Percentiles rank a stretch among this genome's conserved stretches.
Evolutionary conservation across 1,284 basidiomycete genomes (phyloP).

Genomic region (Ceratobasidium sp.): DNA sequence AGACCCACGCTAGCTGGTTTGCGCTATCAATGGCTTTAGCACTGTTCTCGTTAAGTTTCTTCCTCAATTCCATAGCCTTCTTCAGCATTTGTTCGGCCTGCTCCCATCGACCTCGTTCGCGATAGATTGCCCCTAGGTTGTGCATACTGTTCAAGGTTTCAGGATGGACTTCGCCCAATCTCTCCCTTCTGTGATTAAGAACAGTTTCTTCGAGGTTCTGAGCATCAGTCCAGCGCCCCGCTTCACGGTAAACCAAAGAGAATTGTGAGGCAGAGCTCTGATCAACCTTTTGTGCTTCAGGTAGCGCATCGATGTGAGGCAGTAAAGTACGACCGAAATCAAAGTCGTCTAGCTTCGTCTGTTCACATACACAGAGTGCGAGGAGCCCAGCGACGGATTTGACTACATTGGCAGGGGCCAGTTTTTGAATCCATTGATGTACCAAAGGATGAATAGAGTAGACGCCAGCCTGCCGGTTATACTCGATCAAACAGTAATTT

Average conservation of each 20-base stretch:
- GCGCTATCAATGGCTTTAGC: background rate
- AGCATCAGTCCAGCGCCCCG: too few species aligned
- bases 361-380: background rate
- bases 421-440: conserved; percentile 8
- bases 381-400: background rate
- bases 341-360: background rate
- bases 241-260: too few species aligned
- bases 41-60: background rate
- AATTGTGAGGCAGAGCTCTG: too few species aligned
- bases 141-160: background rate
- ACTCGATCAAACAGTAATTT: background rate
- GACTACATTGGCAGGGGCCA: background rate
- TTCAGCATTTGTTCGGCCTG: background rate
- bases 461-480: background rate
- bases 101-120: background rate
- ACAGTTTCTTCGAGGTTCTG: too few species aligned
- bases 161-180: too few species aligned
- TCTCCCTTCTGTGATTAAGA: too few species aligned
- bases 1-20: background rate
- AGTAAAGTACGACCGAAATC: background rate
- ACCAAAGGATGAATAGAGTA: conserved; percentile 19
- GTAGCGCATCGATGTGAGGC: background rate
- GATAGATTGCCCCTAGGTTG: background rate
- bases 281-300: too few species aligned
- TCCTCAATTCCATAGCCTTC: background rate